phyloP scores from a whole-genome alignment of 2,329 filamentous ascomycete species.

The Aspergillus intermedius region DNA sequence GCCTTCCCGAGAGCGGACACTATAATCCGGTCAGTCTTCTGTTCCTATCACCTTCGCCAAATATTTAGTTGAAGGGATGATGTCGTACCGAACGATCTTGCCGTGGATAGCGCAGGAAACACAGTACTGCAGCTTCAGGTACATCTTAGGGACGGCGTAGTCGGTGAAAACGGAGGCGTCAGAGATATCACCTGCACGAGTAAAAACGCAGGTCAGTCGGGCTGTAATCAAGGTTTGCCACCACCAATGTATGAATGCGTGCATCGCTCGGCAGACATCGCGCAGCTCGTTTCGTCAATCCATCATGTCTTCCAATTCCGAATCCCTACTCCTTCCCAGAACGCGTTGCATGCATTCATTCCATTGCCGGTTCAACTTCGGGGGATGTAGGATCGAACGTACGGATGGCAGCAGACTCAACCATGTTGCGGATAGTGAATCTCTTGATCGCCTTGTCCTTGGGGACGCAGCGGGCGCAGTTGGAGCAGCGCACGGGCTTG shows the following conservation, averaged over 20 bases:
- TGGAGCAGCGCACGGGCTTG: constrained; percentile 95
- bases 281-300: background rate
- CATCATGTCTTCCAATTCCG: background rate
- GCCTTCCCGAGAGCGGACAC: constrained; percentile 93
- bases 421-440: constrained; percentile 99
- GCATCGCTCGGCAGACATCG: constrained; percentile 3
- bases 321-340: background rate
- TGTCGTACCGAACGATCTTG: constrained; percentile 97
- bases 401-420: constrained; percentile 99
- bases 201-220: constrained; percentile 9
- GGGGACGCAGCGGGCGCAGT: constrained; percentile 84
- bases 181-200: constrained; percentile 87
- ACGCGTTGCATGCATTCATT: background rate
- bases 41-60: background rate
- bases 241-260: background rate
- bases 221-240: constrained; percentile 2
- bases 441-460: constrained; percentile 99
- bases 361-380: constrained; percentile 5
- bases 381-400: constrained; percentile 46
- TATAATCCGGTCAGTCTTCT: constrained; percentile 36
- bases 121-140: constrained; percentile 99
- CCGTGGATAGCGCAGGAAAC: constrained; percentile 99
- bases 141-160: constrained; percentile 99
- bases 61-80: background rate
- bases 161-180: constrained; percentile 98